Evolutionary conservation across 352 stramenopile genomes (phyloP).

Genomic region (Globisporangium carolinianum): DNA sequence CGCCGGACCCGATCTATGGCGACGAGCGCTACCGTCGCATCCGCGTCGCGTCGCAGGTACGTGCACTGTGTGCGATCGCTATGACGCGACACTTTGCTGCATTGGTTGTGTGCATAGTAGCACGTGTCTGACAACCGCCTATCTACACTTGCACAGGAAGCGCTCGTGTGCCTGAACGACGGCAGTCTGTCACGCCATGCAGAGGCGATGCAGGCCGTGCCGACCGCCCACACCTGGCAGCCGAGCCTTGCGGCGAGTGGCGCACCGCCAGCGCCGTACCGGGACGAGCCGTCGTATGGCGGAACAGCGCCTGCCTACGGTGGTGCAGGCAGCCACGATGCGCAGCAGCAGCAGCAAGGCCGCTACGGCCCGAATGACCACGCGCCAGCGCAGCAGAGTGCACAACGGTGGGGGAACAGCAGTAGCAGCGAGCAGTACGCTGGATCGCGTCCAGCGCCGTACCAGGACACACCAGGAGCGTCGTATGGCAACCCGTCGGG

Average conservation of each 20-base stretch:
- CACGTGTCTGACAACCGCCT: no score
- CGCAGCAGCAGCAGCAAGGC: conserved; percentile 9
- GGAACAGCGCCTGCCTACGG: conserved; percentile 4
- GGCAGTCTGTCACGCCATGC: conserved; percentile 46
- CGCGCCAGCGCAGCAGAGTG: conserved; percentile 1
- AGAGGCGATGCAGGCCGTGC: conserved; percentile 6
- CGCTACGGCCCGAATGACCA: conserved; percentile 7
- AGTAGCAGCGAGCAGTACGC: conserved; percentile 12
- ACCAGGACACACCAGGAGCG: conserved; percentile 40
- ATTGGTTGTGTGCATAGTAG: no score
- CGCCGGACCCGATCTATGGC: conserved; percentile 66
- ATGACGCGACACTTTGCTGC: no score
- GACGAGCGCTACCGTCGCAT: conserved; percentile 85
- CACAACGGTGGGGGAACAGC: conserved; percentile 43
- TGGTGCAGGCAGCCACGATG: conserved; percentile 10
- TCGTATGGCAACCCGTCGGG: conserved; percentile 17
- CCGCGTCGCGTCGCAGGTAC: conserved; percentile 63
- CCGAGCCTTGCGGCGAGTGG: conserved; percentile 14
- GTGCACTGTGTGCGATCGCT: background rate
- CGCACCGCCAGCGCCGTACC: conserved; percentile 5
- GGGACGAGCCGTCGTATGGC: conserved; percentile 11
- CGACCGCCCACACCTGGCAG: conserved; percentile 7
- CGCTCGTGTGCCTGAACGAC: conserved; percentile 72
- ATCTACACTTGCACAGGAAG: conserved; percentile 29
- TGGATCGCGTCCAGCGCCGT: conserved; percentile 37